Percentiles rank a stretch among this genome's conserved stretches.
These are phyloP conservation scores for Podospora anserina DNA, from an alignment of 495 filamentous ascomycete genomes.

Conservation along the genomic window DNA sequence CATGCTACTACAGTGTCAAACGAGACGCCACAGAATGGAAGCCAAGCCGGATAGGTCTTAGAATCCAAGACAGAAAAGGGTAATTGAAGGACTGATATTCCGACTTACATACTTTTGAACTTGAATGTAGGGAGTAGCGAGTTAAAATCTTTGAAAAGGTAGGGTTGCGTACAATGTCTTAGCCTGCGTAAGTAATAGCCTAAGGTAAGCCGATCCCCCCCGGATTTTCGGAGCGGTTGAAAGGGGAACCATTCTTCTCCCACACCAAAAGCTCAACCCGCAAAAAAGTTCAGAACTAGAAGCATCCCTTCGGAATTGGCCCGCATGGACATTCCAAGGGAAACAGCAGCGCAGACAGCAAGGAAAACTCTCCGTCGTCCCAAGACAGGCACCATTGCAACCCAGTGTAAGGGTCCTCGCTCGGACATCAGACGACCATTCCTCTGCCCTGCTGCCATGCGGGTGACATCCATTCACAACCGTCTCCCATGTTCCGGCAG, in stretches of 20 bases:
- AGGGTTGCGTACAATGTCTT: conserved; percentile 16
- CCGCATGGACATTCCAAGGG: background rate
- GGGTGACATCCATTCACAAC: background rate
- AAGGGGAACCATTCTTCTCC: background rate
- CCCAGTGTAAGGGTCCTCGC: conserved; percentile 2
- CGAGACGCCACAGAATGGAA: conserved; percentile 7
- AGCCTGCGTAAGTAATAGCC: conserved; percentile 11
- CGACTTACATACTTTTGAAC: background rate
- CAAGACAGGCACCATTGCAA: conserved; percentile 8
- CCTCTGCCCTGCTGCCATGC: background rate
- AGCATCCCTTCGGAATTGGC: background rate
- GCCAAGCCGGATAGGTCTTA: conserved; percentile 14
- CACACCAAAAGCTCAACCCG: background rate
- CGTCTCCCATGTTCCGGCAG: background rate
- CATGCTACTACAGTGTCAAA: background rate
- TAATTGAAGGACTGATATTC: conserved; percentile 2
- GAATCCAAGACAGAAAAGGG: background rate
- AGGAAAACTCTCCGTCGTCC: background rate
- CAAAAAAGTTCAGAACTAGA: background rate
- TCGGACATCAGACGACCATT: background rate
- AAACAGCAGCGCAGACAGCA: background rate
- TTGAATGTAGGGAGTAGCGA: background rate
- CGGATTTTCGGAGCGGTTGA: conserved; percentile 1
- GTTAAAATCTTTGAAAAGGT: conserved; percentile 8
- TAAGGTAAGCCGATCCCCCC: conserved; percentile 8